Percentiles rank a stretch among this genome's conserved stretches.
Evolutionary conservation across 2,329 filamentous ascomycete species (phyloP).

Genomic region (Zasmidium angulare): DNA sequence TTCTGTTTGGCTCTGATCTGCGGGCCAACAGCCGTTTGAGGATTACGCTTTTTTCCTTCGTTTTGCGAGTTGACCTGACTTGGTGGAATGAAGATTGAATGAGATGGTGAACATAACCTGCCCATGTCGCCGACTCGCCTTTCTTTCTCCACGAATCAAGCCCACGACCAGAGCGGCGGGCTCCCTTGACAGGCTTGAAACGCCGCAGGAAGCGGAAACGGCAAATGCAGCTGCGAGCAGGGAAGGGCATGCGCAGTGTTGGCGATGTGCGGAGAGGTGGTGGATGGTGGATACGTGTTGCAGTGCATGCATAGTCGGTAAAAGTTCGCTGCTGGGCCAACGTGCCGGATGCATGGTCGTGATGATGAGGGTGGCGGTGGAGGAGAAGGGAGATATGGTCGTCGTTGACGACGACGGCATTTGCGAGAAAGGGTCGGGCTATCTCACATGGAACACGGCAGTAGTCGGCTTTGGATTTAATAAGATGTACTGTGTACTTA

Average conservation of each 20-base stretch:
- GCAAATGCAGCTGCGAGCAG: constrained; percentile 5
- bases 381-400: neutral
- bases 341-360: no score
- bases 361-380: neutral
- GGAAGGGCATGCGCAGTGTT: constrained; percentile 1
- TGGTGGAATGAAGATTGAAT: no score
- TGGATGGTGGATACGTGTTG: neutral
- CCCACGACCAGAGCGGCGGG: neutral
- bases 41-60: no score
- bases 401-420: constrained; percentile 6
- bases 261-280: neutral
- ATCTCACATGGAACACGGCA: constrained; percentile 9
- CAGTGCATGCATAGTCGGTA: neutral
- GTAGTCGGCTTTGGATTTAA: neutral
- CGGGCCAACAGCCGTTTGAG: no score
- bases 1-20: no score
- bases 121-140: neutral
- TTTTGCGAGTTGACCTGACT: no score
- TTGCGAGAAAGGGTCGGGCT: neutral
- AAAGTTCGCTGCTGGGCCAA: neutral
- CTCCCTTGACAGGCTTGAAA: constrained; percentile 5
- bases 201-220: constrained; percentile 6
- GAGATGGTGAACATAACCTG: no score
- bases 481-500: neutral
- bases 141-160: neutral